Evolutionary conservation across 129 eudicot species (phyloP), one percentile per base, ranked within the genome.

Genomic region (Centrapalus pauciflorus): DNA sequence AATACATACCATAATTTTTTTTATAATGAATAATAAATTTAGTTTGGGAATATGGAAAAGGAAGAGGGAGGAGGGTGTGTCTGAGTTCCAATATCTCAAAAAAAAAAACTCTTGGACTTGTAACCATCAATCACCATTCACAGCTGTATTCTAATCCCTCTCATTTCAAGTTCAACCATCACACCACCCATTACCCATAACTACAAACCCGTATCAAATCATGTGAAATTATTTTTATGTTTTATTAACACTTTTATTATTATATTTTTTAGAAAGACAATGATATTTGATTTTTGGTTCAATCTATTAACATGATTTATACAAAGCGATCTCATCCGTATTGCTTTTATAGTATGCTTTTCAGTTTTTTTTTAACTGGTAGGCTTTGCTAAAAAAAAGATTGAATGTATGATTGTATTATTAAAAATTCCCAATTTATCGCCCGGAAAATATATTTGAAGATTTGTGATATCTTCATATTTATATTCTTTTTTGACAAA

Each of bases 71-170:
- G 16, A 64, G 65, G 64, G 78, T 55, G n/a, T n/a, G n/a, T 66
- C 72, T 51, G 45, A 50, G 45, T 38, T 56, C 64, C 59, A 59
- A 59, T 45, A 43, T 33, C 67, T 43, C n/a, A n/a, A n/a, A n/a
- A n/a, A n/a, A n/a, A n/a, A 48, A 32, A 59, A 70, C 33, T 64
- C 56, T 64, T 38, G 66, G 72, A 55, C 60, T 28, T 64, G 72
- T 74, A 41, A 43, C 72, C 16, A 74, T 65, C 72, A 56, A 55
- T 28, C 71, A 74, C 66, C 72, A 56, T 41, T 28, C 71, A 74
- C 66, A 74, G 60, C 46, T 71, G 54, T n/a, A n/a, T n/a, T n/a
- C n/a, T 48, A 24, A 48, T 48, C 11, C 50, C 50, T 43, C 50
- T 43, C n/a, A n/a, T n/a, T n/a, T n/a, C n/a, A n/a, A n/a, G n/a